Conservation (phyloP, 2,329 filamentous ascomycete species). For the Colletotrichum paranaense region DNA sequence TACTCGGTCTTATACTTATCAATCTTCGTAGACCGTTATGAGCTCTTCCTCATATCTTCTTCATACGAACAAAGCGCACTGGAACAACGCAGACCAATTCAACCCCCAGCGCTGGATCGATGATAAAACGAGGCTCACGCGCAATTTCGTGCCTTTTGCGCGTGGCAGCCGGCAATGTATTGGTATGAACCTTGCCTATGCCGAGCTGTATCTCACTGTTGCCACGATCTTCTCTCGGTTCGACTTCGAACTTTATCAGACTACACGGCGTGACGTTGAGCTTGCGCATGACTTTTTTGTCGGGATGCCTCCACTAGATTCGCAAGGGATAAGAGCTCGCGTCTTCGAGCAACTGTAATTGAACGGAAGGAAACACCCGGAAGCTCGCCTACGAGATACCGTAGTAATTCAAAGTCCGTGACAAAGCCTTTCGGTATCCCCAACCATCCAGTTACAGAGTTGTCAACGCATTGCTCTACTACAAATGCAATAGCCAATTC, state of each 20-base stretch:
- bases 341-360: too few species aligned
- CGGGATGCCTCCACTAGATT: background rate
- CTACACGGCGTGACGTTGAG: conserved; percentile 37
- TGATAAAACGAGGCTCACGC: conserved; percentile 33
- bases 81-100: conserved; percentile 24
- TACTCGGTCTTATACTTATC: background rate
- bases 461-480: too few species aligned
- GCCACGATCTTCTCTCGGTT: conserved; percentile 27
- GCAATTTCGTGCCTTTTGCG: conserved; percentile 35
- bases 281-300: conserved; percentile 25
- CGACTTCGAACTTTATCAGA: conserved; percentile 33
- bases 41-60: too few species aligned
- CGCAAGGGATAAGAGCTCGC: too few species aligned
- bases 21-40: too few species aligned
- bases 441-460: too few species aligned
- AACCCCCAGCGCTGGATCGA: conserved; percentile 43
- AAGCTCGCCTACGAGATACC: too few species aligned
- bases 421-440: too few species aligned
- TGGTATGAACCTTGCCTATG: conserved; percentile 36
- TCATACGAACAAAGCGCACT: too few species aligned
- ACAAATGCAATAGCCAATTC: too few species aligned
- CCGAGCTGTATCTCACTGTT: conserved; percentile 28
- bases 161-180: conserved; percentile 39
- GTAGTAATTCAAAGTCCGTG: too few species aligned
- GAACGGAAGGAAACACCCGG: too few species aligned